Conservation (phyloP, 192 early-diverging fungal genomes). For the Allomyces javanicus region DNA sequence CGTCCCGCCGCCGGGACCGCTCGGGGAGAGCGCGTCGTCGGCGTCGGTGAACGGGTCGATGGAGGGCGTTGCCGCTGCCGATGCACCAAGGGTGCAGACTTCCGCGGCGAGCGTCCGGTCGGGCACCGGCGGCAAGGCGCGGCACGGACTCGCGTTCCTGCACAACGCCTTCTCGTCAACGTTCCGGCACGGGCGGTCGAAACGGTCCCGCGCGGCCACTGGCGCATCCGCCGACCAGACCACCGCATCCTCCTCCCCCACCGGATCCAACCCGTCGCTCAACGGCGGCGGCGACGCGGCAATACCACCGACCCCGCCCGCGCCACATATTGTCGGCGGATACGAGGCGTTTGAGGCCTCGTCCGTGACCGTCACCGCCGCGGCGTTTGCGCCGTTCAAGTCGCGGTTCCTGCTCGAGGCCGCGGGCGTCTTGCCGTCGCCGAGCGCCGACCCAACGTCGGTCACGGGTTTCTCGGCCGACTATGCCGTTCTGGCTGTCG, state of each 20-base stretch:
- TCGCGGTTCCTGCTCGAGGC: neutral
- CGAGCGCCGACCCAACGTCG: neutral
- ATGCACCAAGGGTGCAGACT: neutral
- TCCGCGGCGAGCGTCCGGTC: neutral
- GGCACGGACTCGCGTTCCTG: neutral
- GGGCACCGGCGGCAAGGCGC: neutral
- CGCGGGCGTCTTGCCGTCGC: neutral
- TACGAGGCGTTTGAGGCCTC: neutral
- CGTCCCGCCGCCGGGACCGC: neutral
- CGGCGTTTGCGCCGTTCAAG: neutral
- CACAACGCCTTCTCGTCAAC: neutral
- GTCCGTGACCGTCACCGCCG: neutral
- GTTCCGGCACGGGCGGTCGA: neutral
- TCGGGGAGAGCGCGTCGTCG: neutral
- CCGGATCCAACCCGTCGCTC: no score
- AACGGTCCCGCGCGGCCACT: neutral
- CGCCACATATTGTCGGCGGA: no score
- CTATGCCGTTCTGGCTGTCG: neutral
- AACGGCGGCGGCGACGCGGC: no score
- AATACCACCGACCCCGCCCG: no score
- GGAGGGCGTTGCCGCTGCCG: neutral
- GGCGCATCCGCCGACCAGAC: neutral
- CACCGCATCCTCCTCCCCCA: no score
- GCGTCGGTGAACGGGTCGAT: neutral
- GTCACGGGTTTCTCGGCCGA: neutral